Conservation (phyloP, 2,329 filamentous ascomycete species). For the Colletotrichum cereale region DNA sequence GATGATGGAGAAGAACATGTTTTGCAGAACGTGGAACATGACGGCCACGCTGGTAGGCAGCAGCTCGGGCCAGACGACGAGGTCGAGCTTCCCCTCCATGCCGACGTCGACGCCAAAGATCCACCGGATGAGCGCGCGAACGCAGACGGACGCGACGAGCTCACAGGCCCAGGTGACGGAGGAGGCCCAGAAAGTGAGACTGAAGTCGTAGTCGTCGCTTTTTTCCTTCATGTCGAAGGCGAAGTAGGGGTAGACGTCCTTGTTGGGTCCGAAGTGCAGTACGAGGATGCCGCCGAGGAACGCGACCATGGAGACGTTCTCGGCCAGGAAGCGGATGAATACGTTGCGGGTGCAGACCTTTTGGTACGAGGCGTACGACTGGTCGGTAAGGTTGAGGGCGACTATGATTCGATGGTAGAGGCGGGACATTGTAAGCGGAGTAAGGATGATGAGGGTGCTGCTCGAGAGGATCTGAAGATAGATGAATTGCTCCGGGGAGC, state of each 20-base stretch:
- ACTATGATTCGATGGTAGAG: constrained; percentile 68
- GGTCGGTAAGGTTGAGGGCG: constrained; percentile 67
- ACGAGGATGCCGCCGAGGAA: constrained; percentile 76
- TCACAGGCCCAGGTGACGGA: constrained; percentile 76
- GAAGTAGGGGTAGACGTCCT: constrained; percentile 78
- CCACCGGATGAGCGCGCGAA: constrained; percentile 68
- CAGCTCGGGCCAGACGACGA: constrained; percentile 76
- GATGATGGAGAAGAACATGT: constrained; percentile 79
- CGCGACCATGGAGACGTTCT: constrained; percentile 77
- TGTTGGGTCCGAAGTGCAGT: constrained; percentile 75
- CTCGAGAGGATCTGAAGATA: constrained; percentile 75
- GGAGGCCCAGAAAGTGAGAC: constrained; percentile 73
- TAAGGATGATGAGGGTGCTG: constrained; percentile 71
- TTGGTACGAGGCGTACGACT: constrained; percentile 73
- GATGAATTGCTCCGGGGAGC: constrained; percentile 74
- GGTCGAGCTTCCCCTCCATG: constrained; percentile 73
- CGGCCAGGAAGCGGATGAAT: constrained; percentile 75
- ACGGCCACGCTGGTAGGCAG: constrained; percentile 75
- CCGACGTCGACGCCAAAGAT: constrained; percentile 73
- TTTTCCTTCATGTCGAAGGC: constrained; percentile 66
- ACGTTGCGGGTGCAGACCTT: constrained; percentile 76
- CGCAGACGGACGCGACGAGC: constrained; percentile 70
- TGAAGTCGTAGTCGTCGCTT: constrained; percentile 68
- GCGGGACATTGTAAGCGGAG: constrained; percentile 73
- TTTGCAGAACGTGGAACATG: constrained; percentile 77